Base-by-base conservation (phyloP, 768 basidiomycete genomes). In the Tulasnella sp. region DNA sequence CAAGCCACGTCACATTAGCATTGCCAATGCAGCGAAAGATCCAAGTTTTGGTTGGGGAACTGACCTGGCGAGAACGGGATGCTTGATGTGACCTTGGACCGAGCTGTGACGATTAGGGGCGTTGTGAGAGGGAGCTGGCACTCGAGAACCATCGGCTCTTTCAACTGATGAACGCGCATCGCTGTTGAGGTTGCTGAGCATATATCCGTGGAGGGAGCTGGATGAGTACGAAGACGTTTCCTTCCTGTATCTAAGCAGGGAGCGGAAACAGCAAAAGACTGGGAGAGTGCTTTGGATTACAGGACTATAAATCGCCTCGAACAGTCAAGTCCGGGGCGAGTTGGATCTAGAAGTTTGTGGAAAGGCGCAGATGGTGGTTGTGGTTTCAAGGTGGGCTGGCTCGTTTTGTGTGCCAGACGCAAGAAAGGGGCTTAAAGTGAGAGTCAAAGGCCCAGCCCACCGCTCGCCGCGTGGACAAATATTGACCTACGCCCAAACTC, bases 51-150 rank as follows among this genome's bases (percentile, higher is more conserved):
- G 43, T 29, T n/a, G n/a, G n/a, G n/a, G n/a, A 34, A 4, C 50
- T 37, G 25, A 52, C 50, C 50, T 32, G 39, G 50, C 50, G 34
- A 52, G 50, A 37, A 52, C 50, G 7, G 50, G 50, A 25, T 52
- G 50, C 23, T 36, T 32, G 39, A 52, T 37, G 36, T 52, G 50
- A 15, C 50, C 50, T n/a, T 37, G 19, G 34, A 35, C 50, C 27
- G 50, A 19, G 35, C 23, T 32, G 31, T 37, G 31, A 21, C 31
- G 31, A 21, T 23, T 19, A 15, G 29, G 6, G n/a, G 25, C 31
- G 8, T 37, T 32, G 6, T 51, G 29, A 51, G 14, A n/a, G 15
- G 50, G 5, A 27, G 23, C 34, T 36, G 34, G 19, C 23, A 23
- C 15, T 19, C 39, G 31, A 27, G 25, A 36, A 23, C 39, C 34